Percentiles rank a stretch among this genome's conserved stretches.
Evolutionary conservation across 2,329 filamentous ascomycete genomes (phyloP).

Genomic region (Sporothrix globosa): DNA sequence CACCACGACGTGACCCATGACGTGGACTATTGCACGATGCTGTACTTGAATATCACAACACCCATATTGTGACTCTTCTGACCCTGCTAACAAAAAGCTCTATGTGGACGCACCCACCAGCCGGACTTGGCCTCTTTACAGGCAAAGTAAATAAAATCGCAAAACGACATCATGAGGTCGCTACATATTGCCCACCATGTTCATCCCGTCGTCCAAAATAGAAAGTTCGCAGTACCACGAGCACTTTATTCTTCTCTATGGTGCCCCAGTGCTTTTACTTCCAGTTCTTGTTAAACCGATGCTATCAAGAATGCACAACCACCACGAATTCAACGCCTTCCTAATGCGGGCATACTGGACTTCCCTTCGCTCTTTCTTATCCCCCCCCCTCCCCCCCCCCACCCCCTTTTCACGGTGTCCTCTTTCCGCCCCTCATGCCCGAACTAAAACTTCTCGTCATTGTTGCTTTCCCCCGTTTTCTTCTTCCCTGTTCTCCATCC

Average conservation of each 20-base stretch:
- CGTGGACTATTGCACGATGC: background rate
- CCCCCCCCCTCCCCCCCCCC: too few relatives aligned
- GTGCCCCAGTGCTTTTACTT: background rate
- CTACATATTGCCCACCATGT: constrained; percentile 10
- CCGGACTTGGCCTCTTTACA: background rate
- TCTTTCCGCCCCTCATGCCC: too few relatives aligned
- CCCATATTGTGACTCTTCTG: background rate
- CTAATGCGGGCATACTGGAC: background rate
- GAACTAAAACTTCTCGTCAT: too few relatives aligned
- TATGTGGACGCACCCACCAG: background rate
- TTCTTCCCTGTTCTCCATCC: background rate
- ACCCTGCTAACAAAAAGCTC: background rate
- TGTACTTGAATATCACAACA: background rate
- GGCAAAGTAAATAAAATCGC: background rate
- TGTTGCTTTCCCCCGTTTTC: background rate
- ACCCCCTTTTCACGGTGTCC: too few relatives aligned
- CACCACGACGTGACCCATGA: background rate
- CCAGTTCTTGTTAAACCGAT: background rate
- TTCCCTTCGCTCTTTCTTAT: background rate
- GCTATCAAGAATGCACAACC: background rate
- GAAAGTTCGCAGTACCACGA: background rate
- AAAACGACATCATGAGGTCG: background rate
- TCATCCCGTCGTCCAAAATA: constrained; percentile 10
- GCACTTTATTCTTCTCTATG: background rate
- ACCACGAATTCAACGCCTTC: constrained; percentile 11